Percentiles rank a stretch among this genome's conserved stretches.
These are phyloP conservation scores for Phytophthora cajani DNA, from an alignment of 352 stramenopile genomes.

Conservation along the genomic window DNA sequence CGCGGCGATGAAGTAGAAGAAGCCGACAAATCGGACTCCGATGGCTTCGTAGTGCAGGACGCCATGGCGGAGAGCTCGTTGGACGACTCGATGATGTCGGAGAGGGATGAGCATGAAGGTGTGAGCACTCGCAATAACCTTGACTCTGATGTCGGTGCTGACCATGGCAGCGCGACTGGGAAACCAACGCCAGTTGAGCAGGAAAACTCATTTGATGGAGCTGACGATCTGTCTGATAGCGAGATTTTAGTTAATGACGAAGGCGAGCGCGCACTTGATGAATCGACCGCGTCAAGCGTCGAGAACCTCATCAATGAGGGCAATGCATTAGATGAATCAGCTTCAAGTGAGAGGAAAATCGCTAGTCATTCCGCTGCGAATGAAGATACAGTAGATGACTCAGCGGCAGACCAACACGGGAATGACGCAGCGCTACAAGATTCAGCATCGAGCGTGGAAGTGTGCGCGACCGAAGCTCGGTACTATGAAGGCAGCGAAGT, in stretches of 20 bases:
- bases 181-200: neutral
- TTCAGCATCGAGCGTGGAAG: neutral
- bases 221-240: slow-evolving; percentile 7
- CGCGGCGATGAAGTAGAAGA: slow-evolving; percentile 11
- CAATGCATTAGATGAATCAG: neutral
- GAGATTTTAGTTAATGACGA: neutral
- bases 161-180: neutral
- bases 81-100: slow-evolving; percentile 22
- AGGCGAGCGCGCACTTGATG: neutral
- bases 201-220: slow-evolving; percentile 13
- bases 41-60: slow-evolving; percentile 8
- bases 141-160: neutral
- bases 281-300: neutral
- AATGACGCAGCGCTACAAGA: slow-evolving; percentile 2
- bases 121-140: neutral
- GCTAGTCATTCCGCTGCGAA: neutral
- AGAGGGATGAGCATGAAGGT: slow-evolving; percentile 4
- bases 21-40: slow-evolving; percentile 16
- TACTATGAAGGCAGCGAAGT: neutral
- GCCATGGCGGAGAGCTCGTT: slow-evolving; percentile 14
- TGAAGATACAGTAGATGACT: neutral
- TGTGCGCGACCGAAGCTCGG: neutral
- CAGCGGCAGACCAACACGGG: neutral
- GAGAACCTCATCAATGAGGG: neutral
- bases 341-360: neutral